phyloP scores from a whole-genome alignment of 352 stramenopile species.

The Phytopythium chamaehyphon region DNA sequence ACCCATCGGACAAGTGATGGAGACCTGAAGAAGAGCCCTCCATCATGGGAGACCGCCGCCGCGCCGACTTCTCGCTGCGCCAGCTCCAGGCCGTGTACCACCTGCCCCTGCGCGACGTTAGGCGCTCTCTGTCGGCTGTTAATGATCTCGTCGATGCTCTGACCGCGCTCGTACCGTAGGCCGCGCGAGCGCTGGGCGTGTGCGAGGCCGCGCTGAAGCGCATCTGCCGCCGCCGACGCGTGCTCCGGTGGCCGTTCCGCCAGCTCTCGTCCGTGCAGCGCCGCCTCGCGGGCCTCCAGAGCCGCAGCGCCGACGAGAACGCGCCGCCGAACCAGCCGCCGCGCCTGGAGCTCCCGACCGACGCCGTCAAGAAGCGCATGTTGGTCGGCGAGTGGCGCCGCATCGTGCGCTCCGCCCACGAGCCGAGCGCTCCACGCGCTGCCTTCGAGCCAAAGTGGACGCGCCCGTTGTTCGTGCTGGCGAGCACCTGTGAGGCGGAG shows the following conservation, averaged over 20 bases:
- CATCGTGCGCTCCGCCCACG: slow-evolving; percentile 21
- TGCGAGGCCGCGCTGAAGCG: slow-evolving; percentile 83
- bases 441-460: slow-evolving; percentile 1
- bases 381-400: slow-evolving; percentile 23
- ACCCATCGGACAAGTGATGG: slow-evolving; percentile 4
- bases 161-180: slow-evolving; percentile 29
- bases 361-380: slow-evolving; percentile 11
- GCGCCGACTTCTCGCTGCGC: slow-evolving; percentile 52
- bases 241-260: slow-evolving; percentile 73
- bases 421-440: neutral
- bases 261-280: slow-evolving; percentile 55
- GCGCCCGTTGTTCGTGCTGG: slow-evolving; percentile 20
- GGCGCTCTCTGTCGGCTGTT: neutral
- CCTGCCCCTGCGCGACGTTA: slow-evolving; percentile 65
- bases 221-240: slow-evolving; percentile 66
- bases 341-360: neutral
- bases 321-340: too few relatives aligned
- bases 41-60: slow-evolving; percentile 12
- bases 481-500: slow-evolving; percentile 23
- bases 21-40: slow-evolving; percentile 3
- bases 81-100: slow-evolving; percentile 66
- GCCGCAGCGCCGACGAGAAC: neutral
- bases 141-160: neutral
- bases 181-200: slow-evolving; percentile 46
- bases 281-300: slow-evolving; percentile 36